Evolutionary conservation across 192 early-diverging fungal genomes (phyloP), one percentile per base, ranked within the genome.

Genomic region (Coemansia sp.): DNA sequence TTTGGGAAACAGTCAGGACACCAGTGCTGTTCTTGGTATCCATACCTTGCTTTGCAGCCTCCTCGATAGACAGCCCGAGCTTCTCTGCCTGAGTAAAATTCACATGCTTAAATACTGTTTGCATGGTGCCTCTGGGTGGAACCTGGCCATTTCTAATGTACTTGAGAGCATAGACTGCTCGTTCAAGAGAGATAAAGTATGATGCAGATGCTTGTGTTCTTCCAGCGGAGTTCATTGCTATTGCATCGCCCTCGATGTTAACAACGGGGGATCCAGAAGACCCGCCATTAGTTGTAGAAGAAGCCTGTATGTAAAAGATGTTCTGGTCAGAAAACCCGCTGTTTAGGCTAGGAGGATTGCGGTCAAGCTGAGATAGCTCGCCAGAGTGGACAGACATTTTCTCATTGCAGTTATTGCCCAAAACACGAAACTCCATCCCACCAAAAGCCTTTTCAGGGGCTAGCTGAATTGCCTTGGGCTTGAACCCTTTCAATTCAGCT

Each of bases 271-370:
- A 87, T 30, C 92, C 92, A 5, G 88, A 90, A 32, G 87, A 89
- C 4, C 92, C 92, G 50, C 90, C 91, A 59, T 86, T 91, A 7
- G 87, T 87, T 7, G 85, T 84, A 8, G 92, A 87, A 0, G 90
- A 86, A 0, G 91, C 88, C 75, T 91, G 89, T 6, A 91, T 74
- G 70, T 92, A 93, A 72, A 93, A 93, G 2, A 90, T 92, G 66
- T 92, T 93, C 63, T 91, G 86, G 55, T 93, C 92, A 50, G 88
- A 89, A 77, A 89, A 91, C 52, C 87, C 86, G 22, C 85, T 82
- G 32, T 89, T 88, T 59, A 90, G 89, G 45, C 87, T 86, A 1
- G 91, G 91, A 0, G 86, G 87, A 59, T 86, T 89, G 38, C 92
- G 73, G 67, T 93, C 92, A 51, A 92, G 66, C 33, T 89, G 76